Conservation (phyloP, 331 rosid species). For the Spiraea crenata region DNA sequence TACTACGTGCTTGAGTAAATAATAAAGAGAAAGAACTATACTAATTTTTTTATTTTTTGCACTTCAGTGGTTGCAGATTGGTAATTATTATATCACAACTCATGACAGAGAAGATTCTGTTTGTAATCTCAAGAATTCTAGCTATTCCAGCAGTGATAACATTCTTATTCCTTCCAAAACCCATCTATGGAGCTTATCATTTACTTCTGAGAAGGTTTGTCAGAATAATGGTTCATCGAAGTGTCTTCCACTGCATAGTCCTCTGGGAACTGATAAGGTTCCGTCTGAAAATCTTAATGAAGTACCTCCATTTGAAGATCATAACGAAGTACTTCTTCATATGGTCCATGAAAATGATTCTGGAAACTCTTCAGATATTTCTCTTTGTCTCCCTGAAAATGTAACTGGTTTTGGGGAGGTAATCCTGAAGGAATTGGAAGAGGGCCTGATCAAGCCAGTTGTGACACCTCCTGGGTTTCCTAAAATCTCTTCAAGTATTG, state of each 20-base stretch:
- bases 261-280: conserved; percentile 29
- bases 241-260: conserved; percentile 27
- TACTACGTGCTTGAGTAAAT: conserved; percentile 9
- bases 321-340: conserved; percentile 32
- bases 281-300: conserved; percentile 9
- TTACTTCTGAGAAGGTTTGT: conserved; percentile 46
- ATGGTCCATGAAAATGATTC: conserved; percentile 28
- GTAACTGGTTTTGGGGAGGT: conserved; percentile 35
- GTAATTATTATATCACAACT: conserved; percentile 61
- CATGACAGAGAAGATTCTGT: conserved; percentile 43
- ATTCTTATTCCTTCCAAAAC: conserved; percentile 45
- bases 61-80: conserved; percentile 80
- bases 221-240: conserved; percentile 27
- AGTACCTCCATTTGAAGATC: conserved; percentile 3
- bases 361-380: conserved; percentile 52
- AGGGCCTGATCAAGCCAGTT: conserved; percentile 29
- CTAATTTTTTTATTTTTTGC: conserved; percentile 26
- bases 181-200: conserved; percentile 64
- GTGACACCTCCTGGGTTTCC: conserved; percentile 33
- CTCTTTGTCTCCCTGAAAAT: conserved; percentile 55
- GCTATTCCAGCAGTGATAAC: conserved; percentile 29
- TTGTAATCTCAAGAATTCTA: conserved; percentile 37
- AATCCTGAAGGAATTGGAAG: conserved; percentile 31
- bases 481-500: conserved; percentile 27
- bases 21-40: conserved; percentile 22